phyloP scores from a whole-genome alignment of 2,329 filamentous ascomycete genomes.

The Ophiostoma piceae region DNA sequence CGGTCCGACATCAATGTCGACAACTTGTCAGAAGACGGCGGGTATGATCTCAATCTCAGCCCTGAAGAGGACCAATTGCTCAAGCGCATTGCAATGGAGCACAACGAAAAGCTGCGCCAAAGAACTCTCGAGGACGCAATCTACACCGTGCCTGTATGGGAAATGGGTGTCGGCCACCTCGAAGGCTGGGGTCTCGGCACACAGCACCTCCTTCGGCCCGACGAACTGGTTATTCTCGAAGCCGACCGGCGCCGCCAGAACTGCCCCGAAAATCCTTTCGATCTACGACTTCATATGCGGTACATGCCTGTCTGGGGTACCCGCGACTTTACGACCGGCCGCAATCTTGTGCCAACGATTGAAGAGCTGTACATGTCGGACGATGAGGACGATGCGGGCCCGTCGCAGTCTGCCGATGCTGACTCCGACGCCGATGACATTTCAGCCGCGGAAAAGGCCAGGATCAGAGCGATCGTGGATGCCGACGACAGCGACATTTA shows the following conservation, averaged over 20 bases:
- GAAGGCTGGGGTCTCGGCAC: constrained; percentile 53
- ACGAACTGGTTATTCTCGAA: constrained; percentile 56
- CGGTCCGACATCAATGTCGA: neutral
- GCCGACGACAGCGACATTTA: constrained; percentile 13
- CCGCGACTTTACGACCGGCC: constrained; percentile 46
- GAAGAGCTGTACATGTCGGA: constrained; percentile 48
- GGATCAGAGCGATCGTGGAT: neutral
- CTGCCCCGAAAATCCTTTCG: constrained; percentile 42
- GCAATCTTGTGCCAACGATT: constrained; percentile 37
- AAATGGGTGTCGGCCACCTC: constrained; percentile 49
- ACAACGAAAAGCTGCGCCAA: neutral
- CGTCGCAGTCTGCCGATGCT: neutral
- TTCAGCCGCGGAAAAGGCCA: neutral
- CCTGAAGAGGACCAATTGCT: neutral
- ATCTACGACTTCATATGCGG: constrained; percentile 42
- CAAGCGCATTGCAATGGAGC: neutral
- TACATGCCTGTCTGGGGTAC: constrained; percentile 60
- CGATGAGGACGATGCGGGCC: constrained; percentile 30
- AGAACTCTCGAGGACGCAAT: constrained; percentile 32
- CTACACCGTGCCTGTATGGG: constrained; percentile 46
- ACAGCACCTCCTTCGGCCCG: constrained; percentile 48
- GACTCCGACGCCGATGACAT: neutral
- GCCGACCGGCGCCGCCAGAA: constrained; percentile 39
- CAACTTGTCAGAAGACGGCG: too few relatives aligned
- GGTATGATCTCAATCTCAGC: neutral